These are phyloP conservation scores for Asterophora parasitica DNA, from an alignment of 768 basidiomycete species.

Conservation along the genomic window DNA sequence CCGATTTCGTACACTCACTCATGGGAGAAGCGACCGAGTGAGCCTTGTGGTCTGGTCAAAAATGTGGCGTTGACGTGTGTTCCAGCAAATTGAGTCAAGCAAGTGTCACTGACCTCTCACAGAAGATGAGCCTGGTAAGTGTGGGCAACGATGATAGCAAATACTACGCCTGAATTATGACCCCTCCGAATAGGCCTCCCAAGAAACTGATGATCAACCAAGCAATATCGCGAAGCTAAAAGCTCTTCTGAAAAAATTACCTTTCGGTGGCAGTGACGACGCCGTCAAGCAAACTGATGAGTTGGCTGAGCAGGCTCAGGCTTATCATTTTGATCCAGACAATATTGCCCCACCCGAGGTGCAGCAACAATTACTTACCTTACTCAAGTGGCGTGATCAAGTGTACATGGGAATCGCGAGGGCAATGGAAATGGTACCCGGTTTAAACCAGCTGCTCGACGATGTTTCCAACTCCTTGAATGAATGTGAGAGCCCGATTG, in stretches of 20 bases:
- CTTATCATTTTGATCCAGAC: constrained; percentile 59
- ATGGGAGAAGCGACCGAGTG: constrained; percentile 65
- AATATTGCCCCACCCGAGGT: constrained; percentile 62
- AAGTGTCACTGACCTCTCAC: constrained; percentile 52
- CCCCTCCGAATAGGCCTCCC: constrained; percentile 22
- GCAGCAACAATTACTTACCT: constrained; percentile 46
- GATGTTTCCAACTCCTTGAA: constrained; percentile 61
- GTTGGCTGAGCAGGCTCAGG: constrained; percentile 50
- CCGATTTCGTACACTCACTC: constrained; percentile 63
- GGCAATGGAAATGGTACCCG: constrained; percentile 65
- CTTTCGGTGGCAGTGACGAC: constrained; percentile 45
- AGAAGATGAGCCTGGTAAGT: constrained; percentile 41
- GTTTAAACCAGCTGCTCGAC: constrained; percentile 51
- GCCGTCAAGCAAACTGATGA: constrained; percentile 51
- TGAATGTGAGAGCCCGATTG: constrained; percentile 41
- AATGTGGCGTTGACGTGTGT: background rate
- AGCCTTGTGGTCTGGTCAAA: constrained; percentile 13
- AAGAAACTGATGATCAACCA: constrained; percentile 24
- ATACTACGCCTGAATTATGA: background rate
- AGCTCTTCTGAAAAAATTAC: constrained; percentile 43
- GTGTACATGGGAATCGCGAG: constrained; percentile 47
- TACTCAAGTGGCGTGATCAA: constrained; percentile 62
- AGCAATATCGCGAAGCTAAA: constrained; percentile 35
- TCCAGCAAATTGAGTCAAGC: constrained; percentile 53
- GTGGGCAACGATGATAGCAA: background rate